Percentiles rank a stretch among this genome's conserved stretches.
Conservation (phyloP, 106 monocot species). For the Apostasia ramifera region DNA sequence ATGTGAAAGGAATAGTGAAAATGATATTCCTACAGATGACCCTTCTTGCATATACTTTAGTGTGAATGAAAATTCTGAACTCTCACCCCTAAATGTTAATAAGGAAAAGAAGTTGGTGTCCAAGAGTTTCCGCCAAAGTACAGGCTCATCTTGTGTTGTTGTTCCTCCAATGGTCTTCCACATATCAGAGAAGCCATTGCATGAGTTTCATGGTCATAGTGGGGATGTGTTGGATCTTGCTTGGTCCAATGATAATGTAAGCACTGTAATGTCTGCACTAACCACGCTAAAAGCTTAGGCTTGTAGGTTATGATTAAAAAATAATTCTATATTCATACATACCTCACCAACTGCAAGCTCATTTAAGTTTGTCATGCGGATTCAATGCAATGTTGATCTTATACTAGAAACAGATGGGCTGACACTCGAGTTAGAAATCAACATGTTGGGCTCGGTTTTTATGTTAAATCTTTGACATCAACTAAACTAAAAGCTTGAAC, state of each 20-base stretch:
- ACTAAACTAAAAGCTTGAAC: too few species aligned
- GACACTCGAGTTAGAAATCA: too few species aligned
- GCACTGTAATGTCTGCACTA: background rate
- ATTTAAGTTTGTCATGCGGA: too few species aligned
- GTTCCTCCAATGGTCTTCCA: constrained; percentile 45
- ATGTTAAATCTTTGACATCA: too few species aligned
- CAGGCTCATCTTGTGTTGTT: constrained; percentile 53
- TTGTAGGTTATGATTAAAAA: too few species aligned
- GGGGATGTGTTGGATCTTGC: constrained; percentile 71
- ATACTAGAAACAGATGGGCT: too few species aligned
- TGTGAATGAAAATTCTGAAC: constrained; percentile 26
- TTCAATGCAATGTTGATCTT: too few species aligned
- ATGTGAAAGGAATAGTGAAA: constrained; percentile 10
- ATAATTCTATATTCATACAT: too few species aligned
- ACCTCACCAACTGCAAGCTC: too few species aligned
- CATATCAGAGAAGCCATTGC: constrained; percentile 52
- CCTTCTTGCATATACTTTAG: constrained; percentile 46
- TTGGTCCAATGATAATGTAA: constrained; percentile 68
- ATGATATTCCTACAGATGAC: constrained; percentile 30
- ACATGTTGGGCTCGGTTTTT: too few species aligned
- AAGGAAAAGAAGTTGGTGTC: constrained; percentile 23
- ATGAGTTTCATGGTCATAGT: constrained; percentile 62
- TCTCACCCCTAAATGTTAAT: constrained; percentile 13
- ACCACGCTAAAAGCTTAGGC: too few species aligned
- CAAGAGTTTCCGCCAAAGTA: constrained; percentile 10